Conservation (phyloP, 2,329 filamentous ascomycete species). For the Akanthomyces dipterigenus region DNA sequence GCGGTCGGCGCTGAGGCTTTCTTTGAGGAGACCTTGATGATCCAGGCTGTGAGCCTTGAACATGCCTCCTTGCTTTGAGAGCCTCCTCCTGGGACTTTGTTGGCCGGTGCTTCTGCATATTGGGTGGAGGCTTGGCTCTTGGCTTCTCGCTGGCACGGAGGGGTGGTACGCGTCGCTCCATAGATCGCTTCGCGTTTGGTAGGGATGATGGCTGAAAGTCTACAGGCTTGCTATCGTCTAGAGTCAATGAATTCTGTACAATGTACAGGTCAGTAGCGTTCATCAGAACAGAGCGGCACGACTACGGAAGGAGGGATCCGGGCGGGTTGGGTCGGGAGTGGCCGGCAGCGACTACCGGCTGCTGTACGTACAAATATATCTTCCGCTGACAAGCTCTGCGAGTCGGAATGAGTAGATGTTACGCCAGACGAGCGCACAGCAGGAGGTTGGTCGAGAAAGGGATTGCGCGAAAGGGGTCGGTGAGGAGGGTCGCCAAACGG, state of each 20-base stretch:
- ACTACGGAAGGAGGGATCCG: not conserved
- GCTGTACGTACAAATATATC: slow-evolving; percentile 67
- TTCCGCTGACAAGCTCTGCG: slow-evolving; percentile 49
- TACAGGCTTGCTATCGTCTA: slow-evolving; percentile 50
- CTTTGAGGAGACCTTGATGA: slow-evolving; percentile 33
- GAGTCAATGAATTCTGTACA: slow-evolving; percentile 59
- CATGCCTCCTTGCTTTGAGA: slow-evolving; percentile 36
- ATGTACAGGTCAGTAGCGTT: slow-evolving; percentile 5
- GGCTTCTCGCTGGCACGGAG: slow-evolving; percentile 15
- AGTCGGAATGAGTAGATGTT: slow-evolving; percentile 43
- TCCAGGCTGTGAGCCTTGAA: slow-evolving; percentile 10
- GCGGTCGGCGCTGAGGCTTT: slow-evolving; percentile 43
- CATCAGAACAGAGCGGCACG: not conserved
- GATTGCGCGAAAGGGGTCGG: slow-evolving; percentile 65
- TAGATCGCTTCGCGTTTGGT: slow-evolving; percentile 2
- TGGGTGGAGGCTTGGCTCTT: not conserved
- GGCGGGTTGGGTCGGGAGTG: not conserved
- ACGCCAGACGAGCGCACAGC: slow-evolving; percentile 37
- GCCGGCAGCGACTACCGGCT: slow-evolving; percentile 8
- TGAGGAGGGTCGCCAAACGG: slow-evolving; percentile 54
- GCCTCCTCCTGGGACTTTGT: slow-evolving; percentile 62
- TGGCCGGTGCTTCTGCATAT: slow-evolving; percentile 45
- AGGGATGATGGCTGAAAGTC: slow-evolving; percentile 14
- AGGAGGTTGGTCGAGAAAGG: slow-evolving; percentile 59
- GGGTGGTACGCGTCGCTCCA: slow-evolving; percentile 5